Evolutionary conservation across 139 green algal species (phyloP), one percentile per base, ranked within the genome.

Genomic region (Raphidocelis subcapitata): DNA sequence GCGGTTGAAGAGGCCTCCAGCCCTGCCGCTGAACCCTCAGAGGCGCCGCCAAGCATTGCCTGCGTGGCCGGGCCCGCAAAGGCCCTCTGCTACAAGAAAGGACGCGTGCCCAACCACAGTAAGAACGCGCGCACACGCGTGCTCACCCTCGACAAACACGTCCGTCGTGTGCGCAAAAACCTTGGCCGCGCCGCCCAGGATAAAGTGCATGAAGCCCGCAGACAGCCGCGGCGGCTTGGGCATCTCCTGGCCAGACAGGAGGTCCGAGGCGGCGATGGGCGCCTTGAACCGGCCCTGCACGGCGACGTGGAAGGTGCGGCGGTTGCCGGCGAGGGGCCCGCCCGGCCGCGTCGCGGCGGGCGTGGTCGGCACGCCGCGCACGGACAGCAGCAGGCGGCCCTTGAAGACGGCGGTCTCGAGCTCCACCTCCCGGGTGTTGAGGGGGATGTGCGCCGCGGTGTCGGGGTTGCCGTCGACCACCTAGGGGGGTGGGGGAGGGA

Each of bases 171-270:
- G 8, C 8, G 41, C 41, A 49, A 49, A 49, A 8, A 49, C 41
- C 41, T 49, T 49, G 41, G 41, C 41, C 8, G 41, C 41, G 41
- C 8, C 41, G 41, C 41, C 12, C 8, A 49, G 12, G 12, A 49
- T 12, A 49, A 49, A 49, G 41, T 49, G 41, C 41, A 49, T 49
- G 41, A 49, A 49, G 8, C 41, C 12, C 8, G 23, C 23, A 26
- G 67, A 41, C 35, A 65, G 52, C 55, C 44, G n/a, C 29, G 67
- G 67, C 54, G 63, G 29, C 29, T 65, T 74, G 35, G 32, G 52
- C 54, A 85, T 75, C 71, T 87, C 82, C 75, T 87, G 82, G 36
- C 82, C 82, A 1, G 77, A 79, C 31, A 79, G 61, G 10, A 85
- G 37, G 47, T 87, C 79, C 33, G 85, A 63, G 2, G 79, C 56